Evolutionary conservation across 306 rosid species (phyloP).

Genomic region (Parietaria judaica): DNA sequence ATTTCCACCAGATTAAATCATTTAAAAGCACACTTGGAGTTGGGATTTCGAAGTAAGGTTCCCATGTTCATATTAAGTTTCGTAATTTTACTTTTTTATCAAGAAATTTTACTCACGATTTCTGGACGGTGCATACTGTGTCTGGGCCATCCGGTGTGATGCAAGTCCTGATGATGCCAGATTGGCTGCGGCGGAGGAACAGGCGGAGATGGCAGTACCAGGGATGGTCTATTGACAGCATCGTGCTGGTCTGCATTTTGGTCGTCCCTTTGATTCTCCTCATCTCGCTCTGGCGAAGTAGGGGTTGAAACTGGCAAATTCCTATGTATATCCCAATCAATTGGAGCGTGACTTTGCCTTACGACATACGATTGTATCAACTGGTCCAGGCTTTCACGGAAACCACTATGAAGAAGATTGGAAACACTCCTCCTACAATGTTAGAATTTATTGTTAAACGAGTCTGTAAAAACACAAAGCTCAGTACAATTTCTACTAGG

Average conservation of each 20-base stretch:
- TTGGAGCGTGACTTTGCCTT: slow-evolving; percentile 89
- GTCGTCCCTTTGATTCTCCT: slow-evolving; percentile 61
- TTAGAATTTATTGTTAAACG: slow-evolving; percentile 18
- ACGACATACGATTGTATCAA: slow-evolving; percentile 92
- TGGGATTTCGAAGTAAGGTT: no score
- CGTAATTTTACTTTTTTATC: no score
- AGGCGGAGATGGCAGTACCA: slow-evolving; percentile 83
- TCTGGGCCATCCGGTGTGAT: slow-evolving; percentile 94
- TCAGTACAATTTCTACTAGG: background rate
- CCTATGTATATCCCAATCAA: slow-evolving; percentile 98
- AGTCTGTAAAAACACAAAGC: slow-evolving; percentile 15
- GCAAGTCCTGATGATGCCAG: slow-evolving; percentile 95
- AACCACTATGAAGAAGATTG: slow-evolving; percentile 97
- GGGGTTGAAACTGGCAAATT: slow-evolving; percentile 64
- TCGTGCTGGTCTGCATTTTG: slow-evolving; percentile 70
- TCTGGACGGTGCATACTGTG: slow-evolving; percentile 96
- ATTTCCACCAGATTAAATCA: no score
- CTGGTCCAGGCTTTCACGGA: slow-evolving; percentile 98
- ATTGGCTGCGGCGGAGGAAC: slow-evolving; percentile 97
- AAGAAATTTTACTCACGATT: slow-evolving; percentile 46
- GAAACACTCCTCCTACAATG: slow-evolving; percentile 95
- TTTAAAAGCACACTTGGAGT: no score
- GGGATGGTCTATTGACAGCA: slow-evolving; percentile 67
- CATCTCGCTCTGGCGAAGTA: slow-evolving; percentile 61
- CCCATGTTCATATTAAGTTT: no score